Evolutionary conservation across 2,329 filamentous ascomycete genomes (phyloP), one percentile per base, ranked within the genome.

Genomic region (Aspergillus udagawae): DNA sequence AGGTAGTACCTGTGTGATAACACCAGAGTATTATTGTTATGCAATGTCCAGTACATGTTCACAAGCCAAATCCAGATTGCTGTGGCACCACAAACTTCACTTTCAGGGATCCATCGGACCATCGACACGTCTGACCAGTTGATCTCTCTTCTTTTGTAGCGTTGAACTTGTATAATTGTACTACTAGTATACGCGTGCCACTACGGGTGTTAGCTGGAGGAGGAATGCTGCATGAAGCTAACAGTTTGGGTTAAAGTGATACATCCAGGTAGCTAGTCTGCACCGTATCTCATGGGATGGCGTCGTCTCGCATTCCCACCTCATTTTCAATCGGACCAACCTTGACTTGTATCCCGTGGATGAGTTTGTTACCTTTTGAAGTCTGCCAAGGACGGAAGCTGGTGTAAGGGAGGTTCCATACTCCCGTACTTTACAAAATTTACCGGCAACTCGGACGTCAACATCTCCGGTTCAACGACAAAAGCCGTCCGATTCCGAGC

Each of bases 371-470:
- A 38, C 14, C 32, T 17, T 38, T 17, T 7, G 5, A 7, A 17
- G 32, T 17, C 32, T 17, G 32, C 32, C 32, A 35, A 35, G 32
- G 32, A 35, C 32, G 32, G 32, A 35, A 17, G 32, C 14, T 32
- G 29, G 32, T 14, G 12, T 6, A 17, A 38, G 32, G 32, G 14
- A 35, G 32, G 32, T 38, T 38, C 32, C 32, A 38, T 38, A 35
- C 12, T 38, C 23, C 14, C 32, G 5, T 38, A 38, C 32, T 38
- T 38, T 52, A 54, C 53, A 57, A 53, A 57, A 17, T 44, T 25
- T 48, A 54, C 42, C 57, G 59, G 59, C 38, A 49, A 47, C 54
- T 60, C 59, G 57, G 59, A 25, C 41, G 20, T 51, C 55, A 54
- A 57, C 57, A 51, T 32, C 32, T 53, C 47, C 42, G 45, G 38